Base-by-base conservation (phyloP, 306 rosid species). In the Rubus parviflorus region DNA sequence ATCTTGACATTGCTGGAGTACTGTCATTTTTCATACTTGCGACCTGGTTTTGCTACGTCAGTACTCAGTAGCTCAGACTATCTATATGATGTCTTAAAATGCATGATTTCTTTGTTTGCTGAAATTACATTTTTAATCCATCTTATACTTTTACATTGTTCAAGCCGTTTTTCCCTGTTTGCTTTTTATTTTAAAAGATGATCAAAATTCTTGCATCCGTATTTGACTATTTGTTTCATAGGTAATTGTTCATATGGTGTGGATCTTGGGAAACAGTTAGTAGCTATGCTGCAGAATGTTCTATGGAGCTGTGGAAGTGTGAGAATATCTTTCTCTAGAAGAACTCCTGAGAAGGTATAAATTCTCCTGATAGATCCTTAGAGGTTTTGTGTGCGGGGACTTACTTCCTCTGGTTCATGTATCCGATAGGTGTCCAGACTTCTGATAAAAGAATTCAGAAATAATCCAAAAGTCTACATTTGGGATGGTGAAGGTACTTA, bases 261-360 rank as follows among this genome's bases (percentile, higher is more conserved):
- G 53, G 91, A 94, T 89, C 95, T 90, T 82, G 91, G 82, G 19
- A 86, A 82, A 52, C 87, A 87, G 79, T 86, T 95, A 45, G 93
- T 82, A 52, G 57, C 80, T 65, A 92, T 83, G 90, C 88, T 90
- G 83, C 91, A 85, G 78, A 89, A 84, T 82, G 91, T 92, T 76
- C 86, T 95, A 52, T 88, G 96, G 95, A 90, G 98, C 85, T 89
- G 98, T 53, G 98, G 97, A 76, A 85, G 85, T 79, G 81, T 94
- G 83, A 84, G 91, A 85, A 85, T 92, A 77, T 94, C 97, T 57
- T 90, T 90, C 85, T 94, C 98, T 19, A 82, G 97, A 80, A 85
- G 97, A 88, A 90, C 98, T 72, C 95, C 97, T 47, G 85, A 81
- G 83, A 88, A 87, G 98, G 98, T 90, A 80, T 13, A n/a, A 75